These are phyloP conservation scores for Volutella citrinella DNA, from an alignment of 2,329 filamentous ascomycete species.

Conservation along the genomic window DNA sequence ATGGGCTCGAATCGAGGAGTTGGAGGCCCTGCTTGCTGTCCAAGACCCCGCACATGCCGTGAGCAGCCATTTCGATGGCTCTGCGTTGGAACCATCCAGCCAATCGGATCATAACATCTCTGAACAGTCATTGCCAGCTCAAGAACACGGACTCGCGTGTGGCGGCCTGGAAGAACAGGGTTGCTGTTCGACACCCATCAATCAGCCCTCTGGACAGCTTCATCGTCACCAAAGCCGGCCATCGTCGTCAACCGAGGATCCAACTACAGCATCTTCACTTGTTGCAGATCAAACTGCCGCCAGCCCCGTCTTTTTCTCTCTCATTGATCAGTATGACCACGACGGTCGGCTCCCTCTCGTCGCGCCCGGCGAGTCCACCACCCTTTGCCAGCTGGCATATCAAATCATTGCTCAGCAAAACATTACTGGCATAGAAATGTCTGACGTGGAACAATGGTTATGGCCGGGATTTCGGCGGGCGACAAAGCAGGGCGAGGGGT, in stretches of 20 bases:
- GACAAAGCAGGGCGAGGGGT: slow-evolving; percentile 3
- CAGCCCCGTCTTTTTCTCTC: neutral
- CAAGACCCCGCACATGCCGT: neutral
- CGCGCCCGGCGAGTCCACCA: slow-evolving; percentile 6
- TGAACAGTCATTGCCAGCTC: neutral
- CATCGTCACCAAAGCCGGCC: neutral
- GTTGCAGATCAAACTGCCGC: neutral
- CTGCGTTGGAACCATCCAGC: neutral
- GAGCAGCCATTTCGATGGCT: neutral
- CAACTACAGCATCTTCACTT: neutral
- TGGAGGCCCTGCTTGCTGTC: neutral
- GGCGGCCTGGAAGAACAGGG: neutral
- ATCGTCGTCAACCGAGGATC: neutral
- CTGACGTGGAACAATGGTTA: slow-evolving; percentile 1
- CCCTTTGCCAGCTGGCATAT: slow-evolving; percentile 8
- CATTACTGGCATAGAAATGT: neutral
- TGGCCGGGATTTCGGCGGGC: slow-evolving; percentile 9
- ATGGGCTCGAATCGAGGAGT: slow-evolving; percentile 1
- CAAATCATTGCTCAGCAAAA: slow-evolving; percentile 10
- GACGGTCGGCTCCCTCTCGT: neutral
- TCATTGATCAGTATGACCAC: neutral
- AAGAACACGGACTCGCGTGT: neutral
- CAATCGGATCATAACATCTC: neutral
- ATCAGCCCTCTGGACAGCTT: neutral
- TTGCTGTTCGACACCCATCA: slow-evolving; percentile 1